Base-by-base conservation (phyloP, 148 eudicot species). In the Chenopodium berlandieri region DNA sequence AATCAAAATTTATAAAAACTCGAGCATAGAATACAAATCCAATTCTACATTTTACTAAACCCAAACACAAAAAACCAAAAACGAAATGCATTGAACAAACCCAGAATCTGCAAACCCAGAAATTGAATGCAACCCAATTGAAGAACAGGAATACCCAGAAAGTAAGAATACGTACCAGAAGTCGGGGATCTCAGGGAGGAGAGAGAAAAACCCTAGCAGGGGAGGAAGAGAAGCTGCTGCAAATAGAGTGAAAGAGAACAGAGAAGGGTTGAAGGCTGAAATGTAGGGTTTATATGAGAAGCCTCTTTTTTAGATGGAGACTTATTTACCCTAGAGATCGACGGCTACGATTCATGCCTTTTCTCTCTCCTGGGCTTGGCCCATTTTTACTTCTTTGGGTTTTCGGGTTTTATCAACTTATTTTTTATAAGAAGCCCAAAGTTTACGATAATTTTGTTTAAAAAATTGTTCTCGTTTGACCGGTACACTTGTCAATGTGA, bases 261-360 rank as follows among this genome's bases (percentile, higher is more conserved):
- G 76, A 58, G 22, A 58, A 40, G 31, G 32, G 16, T 3, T 6
- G 58, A 44, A n/a, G 1, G 67, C 52, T 1, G 56, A 25, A 56
- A 73, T 23, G 10, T 47, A 80, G 88, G 85, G 85, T 83, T 86
- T 86, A 83, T 70, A 75, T 46, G 62, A 71, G 47, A 64, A n/a
- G 32, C 2, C n/a, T 20, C 37, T 34, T 34, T 34, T 34, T 34
- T 34, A 34, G 10, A 9, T 14, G 30, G 54, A 4, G n/a, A 4
- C 22, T 67, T 14, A 4, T 63, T 78, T 58, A 80, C 80, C 86
- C 86, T 81, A 78, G 30, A 76, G 50, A 66, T 80, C n/a, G 70
- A 83, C 84, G 84, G 86, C 67, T 10, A 7, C 1, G 86, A 86
- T 86, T 27, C n/a, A 30, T 48, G 32, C 3, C 1, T 50, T 67